A percentile compares a stretch with the other conserved stretches of the same genome.
Evolutionary conservation across 2,329 filamentous ascomycete species (phyloP).

Genomic region (Pseudocercospora pini-densiflorae): DNA sequence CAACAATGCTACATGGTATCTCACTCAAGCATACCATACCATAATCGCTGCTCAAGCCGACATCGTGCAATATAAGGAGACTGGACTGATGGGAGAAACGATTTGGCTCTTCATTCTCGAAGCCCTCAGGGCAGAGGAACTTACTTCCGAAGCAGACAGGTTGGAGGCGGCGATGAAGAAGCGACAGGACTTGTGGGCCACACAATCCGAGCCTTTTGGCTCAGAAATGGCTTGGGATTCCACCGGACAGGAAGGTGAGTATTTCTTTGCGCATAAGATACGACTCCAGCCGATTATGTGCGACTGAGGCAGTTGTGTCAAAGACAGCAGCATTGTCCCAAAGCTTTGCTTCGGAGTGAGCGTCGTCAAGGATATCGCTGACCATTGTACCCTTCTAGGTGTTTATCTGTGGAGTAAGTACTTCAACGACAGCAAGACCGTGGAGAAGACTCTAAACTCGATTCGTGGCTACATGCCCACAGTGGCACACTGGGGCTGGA

Average conservation of each 20-base stretch:
- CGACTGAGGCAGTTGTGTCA: too few species aligned
- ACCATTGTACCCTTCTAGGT: conserved; percentile 28
- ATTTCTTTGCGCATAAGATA: too few species aligned
- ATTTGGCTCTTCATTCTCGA: conserved; percentile 59
- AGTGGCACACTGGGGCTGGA: conserved; percentile 66
- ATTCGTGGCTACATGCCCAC: conserved; percentile 63
- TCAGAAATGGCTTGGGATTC: conserved; percentile 68
- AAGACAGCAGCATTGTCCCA: too few species aligned
- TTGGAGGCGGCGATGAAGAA: conserved; percentile 55
- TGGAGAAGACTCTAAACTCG: conserved; percentile 58
- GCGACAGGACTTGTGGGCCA: conserved; percentile 57
- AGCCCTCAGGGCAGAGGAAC: conserved; percentile 56
- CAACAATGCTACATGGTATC: conserved; percentile 59
- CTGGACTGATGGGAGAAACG: conserved; percentile 65
- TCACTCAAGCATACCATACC: conserved; percentile 59
- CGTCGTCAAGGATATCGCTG: too few species aligned
- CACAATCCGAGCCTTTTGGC: conserved; percentile 58
- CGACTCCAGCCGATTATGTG: too few species aligned
- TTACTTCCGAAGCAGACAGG: conserved; percentile 44
- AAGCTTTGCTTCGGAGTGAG: too few species aligned
- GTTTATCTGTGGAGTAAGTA: conserved; percentile 56
- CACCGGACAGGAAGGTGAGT: conserved; percentile 59
- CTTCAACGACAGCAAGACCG: conserved; percentile 55
- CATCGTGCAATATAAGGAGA: conserved; percentile 48
- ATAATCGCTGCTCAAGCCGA: conserved; percentile 37